Evolutionary conservation across 2,329 filamentous ascomycete species (phyloP), one percentile per base, ranked within the genome.

Genomic region (Parasarocladium wereldwijsianum): DNA sequence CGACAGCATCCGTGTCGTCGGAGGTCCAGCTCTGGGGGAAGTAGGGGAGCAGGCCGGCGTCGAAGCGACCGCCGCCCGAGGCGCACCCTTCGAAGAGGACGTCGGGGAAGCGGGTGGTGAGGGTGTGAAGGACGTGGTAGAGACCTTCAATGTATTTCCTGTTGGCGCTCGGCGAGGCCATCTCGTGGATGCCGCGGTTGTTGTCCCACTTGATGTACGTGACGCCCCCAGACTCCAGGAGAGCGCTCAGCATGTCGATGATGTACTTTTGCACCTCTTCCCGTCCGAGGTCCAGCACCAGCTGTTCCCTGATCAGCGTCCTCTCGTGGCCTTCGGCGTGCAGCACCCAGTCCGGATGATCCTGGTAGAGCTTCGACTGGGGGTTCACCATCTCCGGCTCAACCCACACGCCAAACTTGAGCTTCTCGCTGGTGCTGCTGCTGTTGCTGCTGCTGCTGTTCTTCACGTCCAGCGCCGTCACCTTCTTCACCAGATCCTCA

Each of bases 341-440:
- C 30, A 78, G 41, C 3, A 58, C 68, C 72, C 72, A 77, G 32
- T 77, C 70, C 0, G 73, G 71, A 37, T 77, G 72, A 23, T 66
- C 51, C 1, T 58, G 46, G 42, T 77, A 78, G 2, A 77, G 54
- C 4, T 56, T 62, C 0, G 71, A 76, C 32, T 71, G 66, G 2
- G 67, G 64, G 33, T 70, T 75, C 27, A 76, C 62, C 73, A 78
- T 78, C 39, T 78, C 73, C 0, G 71, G 71, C 42, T 78, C 73
- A 3, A 77, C 58, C 73, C 73, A 77, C 3, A 77, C 57, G n/a
- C 73, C 73, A 37, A 77, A 77, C 7, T 60, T 55, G 25, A 77
- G 45, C 2, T 62, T 55, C 0, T 54, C 51, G 58, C 55, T 0
- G 62, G 55, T 30, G 20, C 13, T 21, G n/a, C n/a, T n/a, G n/a